Evolutionary conservation across 371 early-diverging fungal genomes (phyloP), one percentile per base, ranked within the genome.

Genomic region (Mortierella sp.): DNA sequence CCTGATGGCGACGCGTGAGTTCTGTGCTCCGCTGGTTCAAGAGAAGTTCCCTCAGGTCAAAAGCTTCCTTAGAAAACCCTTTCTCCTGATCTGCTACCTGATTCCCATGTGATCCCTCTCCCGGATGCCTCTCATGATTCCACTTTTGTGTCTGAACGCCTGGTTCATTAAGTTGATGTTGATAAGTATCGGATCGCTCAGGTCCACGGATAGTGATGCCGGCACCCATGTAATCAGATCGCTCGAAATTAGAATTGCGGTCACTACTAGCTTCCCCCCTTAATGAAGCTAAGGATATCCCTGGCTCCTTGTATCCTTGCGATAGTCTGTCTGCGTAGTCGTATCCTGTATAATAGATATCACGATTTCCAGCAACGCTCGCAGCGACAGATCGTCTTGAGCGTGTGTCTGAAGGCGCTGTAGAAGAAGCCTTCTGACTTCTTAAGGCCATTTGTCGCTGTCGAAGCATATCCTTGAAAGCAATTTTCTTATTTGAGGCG

Each of bases 381-480:
- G 57, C 50, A 13, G 69, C 43, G 22, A 15, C 47, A 0, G 77
- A 72, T 0, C 72, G 68, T 32, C 74, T 32, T 8, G 80, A 74
- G 0, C 61, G 74, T n/a, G 74, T 74, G 32, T 74, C 75, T 0
- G 73, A 73, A 7, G 41, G 58, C 2, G 66, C 40, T 15, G 70
- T 21, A 1, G 76, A 73, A 4, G 76, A 73, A 4, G 64, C 71
- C 45, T 69, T 66, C n/a, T 74, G 63, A 24, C 58, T 74, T 32
- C 80, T 53, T 28, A 79, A 41, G 21, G 67, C 65, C 16, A 66
- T 63, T 43, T 79, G 75, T 24, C 69, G 63, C 43, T 79, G 80
- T 10, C 75, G 67, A 8, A 74, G 69, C 71, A 70, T 70, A 36
- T 74, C 74, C 62, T 74, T 79, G 55, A 70, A 74, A 2, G 75